Evolutionary conservation across 495 filamentous ascomycete species (phyloP).

Genomic region (Annulohypoxylon stygium): DNA sequence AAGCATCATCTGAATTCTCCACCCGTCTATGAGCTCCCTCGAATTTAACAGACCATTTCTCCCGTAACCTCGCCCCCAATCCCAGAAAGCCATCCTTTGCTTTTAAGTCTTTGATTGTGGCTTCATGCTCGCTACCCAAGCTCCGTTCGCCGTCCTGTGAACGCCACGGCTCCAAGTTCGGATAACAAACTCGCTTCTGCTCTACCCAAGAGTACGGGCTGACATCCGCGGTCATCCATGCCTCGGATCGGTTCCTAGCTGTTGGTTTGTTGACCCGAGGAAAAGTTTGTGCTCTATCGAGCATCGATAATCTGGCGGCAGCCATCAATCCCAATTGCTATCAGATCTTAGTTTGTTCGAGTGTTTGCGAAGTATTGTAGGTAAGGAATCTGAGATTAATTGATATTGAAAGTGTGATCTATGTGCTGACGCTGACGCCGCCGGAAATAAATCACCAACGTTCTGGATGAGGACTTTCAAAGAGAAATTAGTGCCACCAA

Average conservation of each 20-base stretch:
- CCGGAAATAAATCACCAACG: slow-evolving; percentile 18
- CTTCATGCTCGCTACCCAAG: slow-evolving; percentile 19
- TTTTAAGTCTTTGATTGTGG: slow-evolving; percentile 24
- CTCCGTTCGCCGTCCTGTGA: slow-evolving; percentile 30
- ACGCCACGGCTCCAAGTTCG: slow-evolving; percentile 23
- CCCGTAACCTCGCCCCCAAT: background rate
- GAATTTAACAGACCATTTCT: slow-evolving; percentile 33
- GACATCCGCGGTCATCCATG: slow-evolving; percentile 25
- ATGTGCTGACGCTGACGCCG: slow-evolving; percentile 26
- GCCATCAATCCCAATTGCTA: background rate
- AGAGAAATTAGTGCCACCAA: background rate
- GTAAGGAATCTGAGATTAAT: background rate
- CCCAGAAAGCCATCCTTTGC: slow-evolving; percentile 13
- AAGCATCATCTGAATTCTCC: slow-evolving; percentile 7
- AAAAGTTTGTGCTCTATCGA: slow-evolving; percentile 36
- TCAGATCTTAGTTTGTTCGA: background rate
- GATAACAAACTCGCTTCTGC: slow-evolving; percentile 37
- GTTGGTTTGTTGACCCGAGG: slow-evolving; percentile 16
- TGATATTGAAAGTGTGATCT: background rate
- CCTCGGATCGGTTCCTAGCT: slow-evolving; percentile 2
- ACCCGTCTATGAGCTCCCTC: slow-evolving; percentile 24
- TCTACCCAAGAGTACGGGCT: slow-evolving; percentile 8
- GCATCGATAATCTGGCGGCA: slow-evolving; percentile 6
- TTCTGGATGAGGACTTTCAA: background rate
- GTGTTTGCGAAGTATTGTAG: background rate